phyloP scores from a whole-genome alignment of 2,329 filamentous ascomycete species.

The Clarireedia sp. region DNA sequence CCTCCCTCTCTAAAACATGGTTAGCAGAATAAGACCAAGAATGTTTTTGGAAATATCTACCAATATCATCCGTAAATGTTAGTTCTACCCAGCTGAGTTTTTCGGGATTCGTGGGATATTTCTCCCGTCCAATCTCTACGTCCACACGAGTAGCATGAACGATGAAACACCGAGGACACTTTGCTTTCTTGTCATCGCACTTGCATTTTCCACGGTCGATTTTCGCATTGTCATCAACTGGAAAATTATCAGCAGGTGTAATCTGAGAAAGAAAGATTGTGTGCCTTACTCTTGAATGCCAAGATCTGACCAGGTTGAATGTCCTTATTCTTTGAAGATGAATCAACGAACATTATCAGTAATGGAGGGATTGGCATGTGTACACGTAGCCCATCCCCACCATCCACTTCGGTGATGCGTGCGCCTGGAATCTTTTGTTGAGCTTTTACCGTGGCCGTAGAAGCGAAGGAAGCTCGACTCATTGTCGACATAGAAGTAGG shows the following conservation, averaged over 20 bases:
- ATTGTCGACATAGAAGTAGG: background rate
- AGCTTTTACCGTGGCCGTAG: background rate
- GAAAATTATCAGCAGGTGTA: background rate
- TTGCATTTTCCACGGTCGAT: background rate
- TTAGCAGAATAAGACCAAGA: background rate
- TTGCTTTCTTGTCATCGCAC: background rate
- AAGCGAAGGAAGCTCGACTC: constrained; percentile 1
- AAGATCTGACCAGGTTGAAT: background rate
- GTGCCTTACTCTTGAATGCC: background rate
- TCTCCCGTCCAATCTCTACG: background rate
- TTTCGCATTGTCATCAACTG: background rate
- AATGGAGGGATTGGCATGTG: background rate
- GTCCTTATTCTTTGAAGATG: background rate
- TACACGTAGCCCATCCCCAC: background rate
- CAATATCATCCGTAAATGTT: background rate
- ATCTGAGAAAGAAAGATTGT: background rate
- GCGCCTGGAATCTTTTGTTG: background rate
- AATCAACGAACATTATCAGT: constrained; percentile 5
- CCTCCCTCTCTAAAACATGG: background rate
- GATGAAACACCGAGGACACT: background rate
- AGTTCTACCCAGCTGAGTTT: constrained; percentile 1
- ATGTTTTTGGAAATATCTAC: background rate
- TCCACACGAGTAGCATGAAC: background rate
- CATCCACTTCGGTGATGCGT: background rate
- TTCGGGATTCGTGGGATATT: background rate